Conservation (phyloP, 1,284 basidiomycete species). For the Irpex lacteus region DNA sequence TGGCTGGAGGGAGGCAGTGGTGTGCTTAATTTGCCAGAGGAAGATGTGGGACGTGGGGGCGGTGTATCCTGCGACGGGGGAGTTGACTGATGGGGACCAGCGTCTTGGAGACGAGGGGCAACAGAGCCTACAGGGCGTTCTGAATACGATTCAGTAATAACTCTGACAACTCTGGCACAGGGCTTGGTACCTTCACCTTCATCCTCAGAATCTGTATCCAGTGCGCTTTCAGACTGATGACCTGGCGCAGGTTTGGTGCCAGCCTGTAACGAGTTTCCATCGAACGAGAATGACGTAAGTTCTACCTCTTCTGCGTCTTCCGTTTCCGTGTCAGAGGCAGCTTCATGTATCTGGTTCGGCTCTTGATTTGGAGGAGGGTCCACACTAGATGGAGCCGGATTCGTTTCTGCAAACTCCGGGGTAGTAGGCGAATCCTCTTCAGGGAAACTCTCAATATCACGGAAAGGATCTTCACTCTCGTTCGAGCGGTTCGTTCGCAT, state of each 20-base stretch:
- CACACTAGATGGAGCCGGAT: constrained; percentile 23
- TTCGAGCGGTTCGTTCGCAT: constrained; percentile 37
- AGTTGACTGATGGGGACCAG: constrained; percentile 6
- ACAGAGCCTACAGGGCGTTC: neutral
- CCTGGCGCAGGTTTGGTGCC: constrained; percentile 34
- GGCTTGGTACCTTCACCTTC: neutral
- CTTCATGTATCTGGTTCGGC: constrained; percentile 50
- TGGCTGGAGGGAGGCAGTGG: constrained; percentile 16
- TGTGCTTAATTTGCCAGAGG: constrained; percentile 9
- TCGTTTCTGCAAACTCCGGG: constrained; percentile 23
- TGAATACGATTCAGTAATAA: neutral
- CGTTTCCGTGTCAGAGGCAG: constrained; percentile 39
- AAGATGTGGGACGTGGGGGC: constrained; percentile 18
- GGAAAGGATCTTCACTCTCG: constrained; percentile 82
- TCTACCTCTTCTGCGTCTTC: constrained; percentile 64
- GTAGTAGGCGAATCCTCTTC: constrained; percentile 47
- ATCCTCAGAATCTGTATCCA: constrained; percentile 16
- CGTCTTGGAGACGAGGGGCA: neutral
- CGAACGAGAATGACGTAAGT: constrained; percentile 70
- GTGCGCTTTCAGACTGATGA: constrained; percentile 9
- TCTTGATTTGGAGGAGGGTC: constrained; percentile 29
- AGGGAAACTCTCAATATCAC: constrained; percentile 79
- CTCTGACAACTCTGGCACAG: neutral
- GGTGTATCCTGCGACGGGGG: constrained; percentile 16
- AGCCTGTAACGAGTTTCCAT: constrained; percentile 43